These are phyloP conservation scores for Pseudogymnoascus sp. DNA, from an alignment of 2,329 filamentous ascomycete species.

Conservation along the genomic window DNA sequence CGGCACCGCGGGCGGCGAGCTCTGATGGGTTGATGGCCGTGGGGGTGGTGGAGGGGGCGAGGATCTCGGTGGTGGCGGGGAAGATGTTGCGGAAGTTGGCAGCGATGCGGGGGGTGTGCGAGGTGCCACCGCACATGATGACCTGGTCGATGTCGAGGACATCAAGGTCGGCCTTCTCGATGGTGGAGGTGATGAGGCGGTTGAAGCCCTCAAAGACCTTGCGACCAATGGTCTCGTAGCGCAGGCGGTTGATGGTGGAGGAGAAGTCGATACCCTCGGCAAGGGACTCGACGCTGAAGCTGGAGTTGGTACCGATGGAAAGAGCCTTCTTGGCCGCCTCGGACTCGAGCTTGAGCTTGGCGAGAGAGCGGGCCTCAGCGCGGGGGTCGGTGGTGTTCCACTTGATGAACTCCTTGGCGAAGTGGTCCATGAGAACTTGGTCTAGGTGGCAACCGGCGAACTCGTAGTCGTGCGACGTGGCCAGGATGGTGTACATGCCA, in stretches of 20 bases:
- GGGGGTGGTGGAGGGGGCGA: constrained; percentile 71
- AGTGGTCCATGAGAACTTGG: constrained; percentile 87
- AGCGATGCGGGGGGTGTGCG: constrained; percentile 90
- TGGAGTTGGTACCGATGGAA: constrained; percentile 78
- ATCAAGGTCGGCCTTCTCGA: constrained; percentile 89
- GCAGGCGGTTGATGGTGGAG: constrained; percentile 82
- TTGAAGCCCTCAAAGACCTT: constrained; percentile 87
- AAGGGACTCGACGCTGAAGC: constrained; percentile 87
- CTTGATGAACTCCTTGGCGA: constrained; percentile 98
- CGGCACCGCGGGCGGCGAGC: constrained; percentile 78
- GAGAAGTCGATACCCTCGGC: constrained; percentile 85
- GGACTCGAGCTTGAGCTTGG: constrained; percentile 86
- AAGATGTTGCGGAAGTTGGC: constrained; percentile 72
- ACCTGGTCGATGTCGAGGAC: constrained; percentile 91
- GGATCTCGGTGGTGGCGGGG: constrained; percentile 66
- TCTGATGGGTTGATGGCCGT: constrained; percentile 89
- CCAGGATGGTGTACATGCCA: constrained; percentile 92
- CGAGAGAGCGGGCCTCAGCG: constrained; percentile 68
- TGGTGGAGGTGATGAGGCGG: constrained; percentile 70
- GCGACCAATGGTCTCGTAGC: constrained; percentile 81
- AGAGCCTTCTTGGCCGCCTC: constrained; percentile 90
- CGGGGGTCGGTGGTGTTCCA: constrained; percentile 81
- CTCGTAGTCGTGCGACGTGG: constrained; percentile 92
- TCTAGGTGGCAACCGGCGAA: constrained; percentile 80
- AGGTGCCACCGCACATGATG: constrained; percentile 83